phyloP scores from a whole-genome alignment of 345 rosid species.

The Salix viminalis region DNA sequence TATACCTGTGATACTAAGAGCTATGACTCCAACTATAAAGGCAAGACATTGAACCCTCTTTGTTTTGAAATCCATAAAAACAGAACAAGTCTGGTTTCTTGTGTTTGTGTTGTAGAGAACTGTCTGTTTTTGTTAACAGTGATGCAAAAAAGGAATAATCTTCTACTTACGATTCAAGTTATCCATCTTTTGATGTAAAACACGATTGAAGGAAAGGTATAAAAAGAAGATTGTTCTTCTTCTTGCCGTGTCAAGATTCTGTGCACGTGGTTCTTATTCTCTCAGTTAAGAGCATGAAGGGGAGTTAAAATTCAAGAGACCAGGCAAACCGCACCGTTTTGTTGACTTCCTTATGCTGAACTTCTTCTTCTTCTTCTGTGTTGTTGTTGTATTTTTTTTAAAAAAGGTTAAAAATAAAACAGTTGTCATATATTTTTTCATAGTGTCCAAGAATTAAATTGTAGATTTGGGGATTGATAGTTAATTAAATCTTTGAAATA shows the following conservation, averaged over 20 bases:
- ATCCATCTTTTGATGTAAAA: not conserved
- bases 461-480: too few relatives aligned
- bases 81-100: not conserved
- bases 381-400: too few relatives aligned
- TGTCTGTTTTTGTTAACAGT: not conserved
- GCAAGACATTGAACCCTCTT: conserved; percentile 46
- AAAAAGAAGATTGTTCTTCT: not conserved
- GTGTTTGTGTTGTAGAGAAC: not conserved
- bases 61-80: conserved; percentile 54
- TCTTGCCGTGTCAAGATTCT: not conserved
- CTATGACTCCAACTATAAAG: conserved; percentile 46
- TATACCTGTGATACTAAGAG: conserved; percentile 70
- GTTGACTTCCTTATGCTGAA: not conserved
- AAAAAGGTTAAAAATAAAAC: too few relatives aligned
- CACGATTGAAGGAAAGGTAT: too few relatives aligned
- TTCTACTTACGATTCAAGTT: not conserved
- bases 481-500: too few relatives aligned
- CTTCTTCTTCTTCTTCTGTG: too few relatives aligned
- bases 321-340: not conserved
- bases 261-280: not conserved
- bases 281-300: not conserved
- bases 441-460: too few relatives aligned
- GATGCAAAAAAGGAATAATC: not conserved
- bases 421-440: too few relatives aligned
- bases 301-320: not conserved